Evolutionary conservation across 2,329 filamentous ascomycete species (phyloP).

Genomic region (Coleophoma crateriformis): DNA sequence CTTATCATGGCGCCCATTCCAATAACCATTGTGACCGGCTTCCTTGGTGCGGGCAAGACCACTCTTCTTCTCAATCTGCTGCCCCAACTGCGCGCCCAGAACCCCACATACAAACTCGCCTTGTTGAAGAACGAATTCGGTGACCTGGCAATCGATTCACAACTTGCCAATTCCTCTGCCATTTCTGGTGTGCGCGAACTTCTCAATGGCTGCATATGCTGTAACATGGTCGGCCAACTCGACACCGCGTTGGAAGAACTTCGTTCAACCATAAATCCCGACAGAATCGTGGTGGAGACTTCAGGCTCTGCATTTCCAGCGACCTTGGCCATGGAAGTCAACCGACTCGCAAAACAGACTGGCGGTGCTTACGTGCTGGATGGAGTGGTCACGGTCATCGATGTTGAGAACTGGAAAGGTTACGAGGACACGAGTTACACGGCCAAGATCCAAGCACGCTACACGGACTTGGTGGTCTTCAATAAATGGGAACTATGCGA

Average conservation of each 20-base stretch:
- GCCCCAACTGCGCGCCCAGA: constrained; percentile 74
- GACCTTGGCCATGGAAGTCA: constrained; percentile 67
- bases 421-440: constrained; percentile 69
- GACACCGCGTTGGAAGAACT: constrained; percentile 75
- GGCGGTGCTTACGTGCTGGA: constrained; percentile 55
- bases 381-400: constrained; percentile 66
- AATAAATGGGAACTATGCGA: constrained; percentile 66
- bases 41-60: constrained; percentile 93
- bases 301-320: constrained; percentile 61
- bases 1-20: constrained; percentile 63
- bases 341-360: constrained; percentile 51
- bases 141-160: constrained; percentile 87
- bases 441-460: constrained; percentile 65
- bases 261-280: constrained; percentile 50
- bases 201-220: constrained; percentile 97
- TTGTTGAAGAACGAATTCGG: constrained; percentile 98
- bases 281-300: constrained; percentile 92
- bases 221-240: constrained; percentile 92
- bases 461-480: constrained; percentile 67
- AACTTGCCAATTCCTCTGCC: constrained; percentile 75
- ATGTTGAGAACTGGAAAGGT: constrained; percentile 72
- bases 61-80: constrained; percentile 92
- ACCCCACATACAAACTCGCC: constrained; percentile 76
- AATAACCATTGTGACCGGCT: constrained; percentile 93
- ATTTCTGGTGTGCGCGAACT: constrained; percentile 90